Base-by-base conservation (phyloP, 768 basidiomycete genomes). In the Pisolithus microcarpus region DNA sequence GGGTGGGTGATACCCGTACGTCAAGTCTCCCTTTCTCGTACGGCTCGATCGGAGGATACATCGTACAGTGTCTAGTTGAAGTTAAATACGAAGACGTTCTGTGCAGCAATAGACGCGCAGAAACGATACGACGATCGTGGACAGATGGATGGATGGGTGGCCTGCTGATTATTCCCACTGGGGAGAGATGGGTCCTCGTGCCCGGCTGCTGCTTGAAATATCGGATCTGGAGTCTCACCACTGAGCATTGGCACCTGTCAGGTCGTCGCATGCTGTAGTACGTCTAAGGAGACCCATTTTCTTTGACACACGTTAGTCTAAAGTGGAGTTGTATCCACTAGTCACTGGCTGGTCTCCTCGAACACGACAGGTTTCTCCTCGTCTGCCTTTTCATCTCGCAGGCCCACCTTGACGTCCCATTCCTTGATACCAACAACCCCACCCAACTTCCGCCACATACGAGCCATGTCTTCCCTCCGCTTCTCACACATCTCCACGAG, bases 31-130 rank as follows among this genome's bases (percentile, higher is more conserved):
- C 86, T 15, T 70, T 74, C 48, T 83, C 70, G 61, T 78, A 87
- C 0, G 88, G 86, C 54, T 82, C 68, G 52, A 80, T 80, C 2
- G 74, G 70, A 5, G 85, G 80, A 69, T 90, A 90, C 84, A 87
- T 84, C 15, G 52, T 7, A 19, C 11, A 58, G 51, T 21, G 50
- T 37, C 36, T 50, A 21, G 48, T 3, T 19, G 23, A 15, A 24
- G 38, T 48, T 18, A 43, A n/a, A n/a, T n/a, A n/a, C n/a, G n/a
- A 58, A 61, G 53, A 44, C 23, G 48, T 34, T 34, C 34, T 34
- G 34, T 34, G 55, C 51, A 26, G 51, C n/a, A 31, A 52, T 4
- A 43, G 43, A 51, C 19, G 43, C 24, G 21, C 38, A 49, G 48
- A 42, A 23, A 23, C 24, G 38, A 18, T 13, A n/a, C 16, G 36